These are phyloP conservation scores for Colletotrichum eleusines DNA, from an alignment of 2,329 filamentous ascomycete species.

Conservation along the genomic window DNA sequence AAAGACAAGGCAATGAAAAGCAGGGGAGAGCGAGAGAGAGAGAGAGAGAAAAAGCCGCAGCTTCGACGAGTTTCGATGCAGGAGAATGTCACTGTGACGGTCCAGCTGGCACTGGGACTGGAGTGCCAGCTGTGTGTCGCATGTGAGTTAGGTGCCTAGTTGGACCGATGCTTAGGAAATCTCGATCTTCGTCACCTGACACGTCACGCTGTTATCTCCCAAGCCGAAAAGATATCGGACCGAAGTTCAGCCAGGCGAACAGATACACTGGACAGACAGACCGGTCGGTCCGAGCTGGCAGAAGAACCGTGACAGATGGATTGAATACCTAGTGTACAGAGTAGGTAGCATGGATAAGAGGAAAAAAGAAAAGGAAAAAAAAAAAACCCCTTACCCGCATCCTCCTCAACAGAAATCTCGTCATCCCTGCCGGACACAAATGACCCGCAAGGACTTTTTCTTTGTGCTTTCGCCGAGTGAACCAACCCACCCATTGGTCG, in stretches of 20 bases:
- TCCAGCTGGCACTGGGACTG: not conserved
- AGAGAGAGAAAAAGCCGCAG: constrained; percentile 10
- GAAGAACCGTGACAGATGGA: not conserved
- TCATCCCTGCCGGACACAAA: constrained; percentile 34
- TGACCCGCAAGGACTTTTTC: constrained; percentile 30
- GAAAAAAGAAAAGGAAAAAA: not conserved
- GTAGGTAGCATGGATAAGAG: constrained; percentile 1
- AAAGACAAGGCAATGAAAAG: not conserved
- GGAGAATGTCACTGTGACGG: not conserved
- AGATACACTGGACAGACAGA: no score
- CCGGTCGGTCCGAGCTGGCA: constrained; percentile 17
- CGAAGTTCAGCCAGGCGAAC: constrained; percentile 20
- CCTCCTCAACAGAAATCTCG: constrained; percentile 39
- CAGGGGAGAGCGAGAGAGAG: no score
- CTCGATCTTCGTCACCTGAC: constrained; percentile 14
- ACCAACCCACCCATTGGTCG: not conserved
- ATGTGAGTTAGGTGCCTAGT: not conserved
- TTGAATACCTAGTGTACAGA: no score
- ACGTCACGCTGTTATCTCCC: constrained; percentile 6
- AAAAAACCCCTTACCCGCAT: constrained; percentile 16
- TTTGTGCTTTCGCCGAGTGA: constrained; percentile 10
- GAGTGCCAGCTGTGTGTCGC: not conserved
- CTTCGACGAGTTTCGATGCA: constrained; percentile 18
- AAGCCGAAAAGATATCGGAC: not conserved
- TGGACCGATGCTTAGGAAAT: constrained; percentile 19